These are phyloP conservation scores for Sarocladium strictum DNA, from an alignment of 2,329 filamentous ascomycete genomes.

Conservation along the genomic window DNA sequence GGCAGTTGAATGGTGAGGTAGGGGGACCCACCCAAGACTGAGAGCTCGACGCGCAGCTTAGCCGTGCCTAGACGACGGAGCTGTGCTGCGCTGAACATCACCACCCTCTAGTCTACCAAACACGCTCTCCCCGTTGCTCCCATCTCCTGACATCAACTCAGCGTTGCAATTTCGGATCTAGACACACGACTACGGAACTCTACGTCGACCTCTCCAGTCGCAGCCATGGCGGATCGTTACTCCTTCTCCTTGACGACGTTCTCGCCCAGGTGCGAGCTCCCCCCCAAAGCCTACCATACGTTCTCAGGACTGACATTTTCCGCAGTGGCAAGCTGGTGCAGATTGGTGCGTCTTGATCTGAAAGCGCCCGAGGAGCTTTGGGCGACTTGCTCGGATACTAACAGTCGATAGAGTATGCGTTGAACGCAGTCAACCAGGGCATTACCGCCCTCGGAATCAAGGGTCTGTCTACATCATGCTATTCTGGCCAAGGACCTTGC, in stretches of 20 bases:
- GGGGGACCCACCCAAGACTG: neutral
- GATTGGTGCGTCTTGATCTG: slow-evolving; percentile 55
- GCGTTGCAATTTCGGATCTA: neutral
- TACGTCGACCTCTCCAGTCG: neutral
- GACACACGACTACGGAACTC: neutral
- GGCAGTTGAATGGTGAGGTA: neutral
- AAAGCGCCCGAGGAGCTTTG: neutral
- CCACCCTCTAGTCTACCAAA: slow-evolving; percentile 10
- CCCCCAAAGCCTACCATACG: slow-evolving; percentile 16
- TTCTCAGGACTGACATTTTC: slow-evolving; percentile 34
- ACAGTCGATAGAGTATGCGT: slow-evolving; percentile 76
- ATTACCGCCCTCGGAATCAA: slow-evolving; percentile 98
- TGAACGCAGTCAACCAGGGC: slow-evolving; percentile 98
- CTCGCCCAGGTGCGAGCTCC: slow-evolving; percentile 80
- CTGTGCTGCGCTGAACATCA: slow-evolving; percentile 5
- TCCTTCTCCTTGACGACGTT: slow-evolving; percentile 99
- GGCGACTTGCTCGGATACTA: neutral
- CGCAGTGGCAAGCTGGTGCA: slow-evolving; percentile 95
- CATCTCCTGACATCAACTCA: neutral
- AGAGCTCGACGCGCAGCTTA: slow-evolving; percentile 11
- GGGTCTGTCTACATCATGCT: slow-evolving; percentile 48
- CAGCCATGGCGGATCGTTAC: slow-evolving; percentile 91
- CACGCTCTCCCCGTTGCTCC: neutral
- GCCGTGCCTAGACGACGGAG: slow-evolving; percentile 9
- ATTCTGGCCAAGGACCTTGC: slow-evolving; percentile 6